Base-by-base conservation (phyloP, 192 early-diverging fungal species). In the Gaertneriomyces semiglobifer region DNA sequence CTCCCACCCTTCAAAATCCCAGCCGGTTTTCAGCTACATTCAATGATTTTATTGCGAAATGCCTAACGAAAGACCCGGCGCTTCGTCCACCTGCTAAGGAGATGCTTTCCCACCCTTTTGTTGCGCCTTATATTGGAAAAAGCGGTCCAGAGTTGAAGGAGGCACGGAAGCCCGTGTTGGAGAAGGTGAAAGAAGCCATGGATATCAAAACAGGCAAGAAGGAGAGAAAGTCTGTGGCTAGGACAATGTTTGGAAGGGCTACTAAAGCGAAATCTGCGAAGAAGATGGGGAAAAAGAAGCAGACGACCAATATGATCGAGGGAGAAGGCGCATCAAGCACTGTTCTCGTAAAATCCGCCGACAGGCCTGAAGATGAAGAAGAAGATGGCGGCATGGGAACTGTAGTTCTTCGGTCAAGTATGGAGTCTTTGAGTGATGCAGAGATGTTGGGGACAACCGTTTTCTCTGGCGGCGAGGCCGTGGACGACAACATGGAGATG, bases 1-100 rank as follows among this genome's bases (percentile, higher is more conserved):
- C 79, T 18, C 79, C 79, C 7, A 81, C 68, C 54, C 11, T 73
- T 7, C 48, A 43, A 47, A 19, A 77, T 60, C 65, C 60, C 0
- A n/a, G 18, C 6, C 12, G 45, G 6, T 55, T 61, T 43, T 57
- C 58, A 8, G 4, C 59, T 19, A 57, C 18, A 40, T 77, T 79
- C 63, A 53, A 38, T 40, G 60, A 74, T 41, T 79, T 80, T 45
- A 62, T 79, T n/a, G 43, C 68, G 9, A 50, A 60, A 43, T 79
- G 78, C 58, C 62, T 79, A 11, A 69, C 65, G 9, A 77, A 79
- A 12, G 66, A 77, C 45, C 77, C 77, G 16, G 44, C 40, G 18
- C 11, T 10, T 10, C 68, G 76, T 41, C 63, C 64, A 16, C 58
- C 75, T 18, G 75, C 75, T 12, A 39, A 46, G 54, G 59, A 74